phyloP scores from a whole-genome alignment of 441 rosid genomes.

The Populus hybrid region DNA sequence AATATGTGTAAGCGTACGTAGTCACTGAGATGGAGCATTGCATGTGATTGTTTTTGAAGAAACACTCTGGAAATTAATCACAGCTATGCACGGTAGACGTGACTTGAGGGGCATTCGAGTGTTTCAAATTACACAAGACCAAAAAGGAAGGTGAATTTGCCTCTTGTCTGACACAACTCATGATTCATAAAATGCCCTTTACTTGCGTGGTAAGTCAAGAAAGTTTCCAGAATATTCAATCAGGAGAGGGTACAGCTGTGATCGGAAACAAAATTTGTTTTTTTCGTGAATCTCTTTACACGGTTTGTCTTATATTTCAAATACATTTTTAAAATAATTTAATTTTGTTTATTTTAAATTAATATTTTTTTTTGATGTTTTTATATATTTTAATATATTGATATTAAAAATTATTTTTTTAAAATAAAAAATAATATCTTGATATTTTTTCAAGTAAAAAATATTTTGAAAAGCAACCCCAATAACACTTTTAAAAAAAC shows the following conservation, averaged over 20 bases:
- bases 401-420: too few relatives aligned
- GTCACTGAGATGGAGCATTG: neutral
- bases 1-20: neutral
- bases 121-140: constrained; percentile 9
- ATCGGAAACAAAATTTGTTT: neutral
- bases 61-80: neutral
- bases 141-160: constrained; percentile 23
- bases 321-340: too few relatives aligned
- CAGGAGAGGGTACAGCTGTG: neutral
- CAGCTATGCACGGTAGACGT: neutral
- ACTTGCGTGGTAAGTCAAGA: constrained; percentile 49
- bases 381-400: too few relatives aligned
- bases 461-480: too few relatives aligned
- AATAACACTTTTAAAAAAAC: too few relatives aligned
- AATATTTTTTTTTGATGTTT: too few relatives aligned
- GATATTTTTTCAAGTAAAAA: too few relatives aligned
- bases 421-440: too few relatives aligned
- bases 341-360: too few relatives aligned
- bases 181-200: constrained; percentile 34
- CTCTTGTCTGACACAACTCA: constrained; percentile 23
- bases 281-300: neutral
- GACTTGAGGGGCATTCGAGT: constrained; percentile 15
- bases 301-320: too few relatives aligned
- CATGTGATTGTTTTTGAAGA: neutral
- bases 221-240: neutral